These are phyloP conservation scores for Coemansia sp. DNA, from an alignment of 192 early-diverging fungal species.

Conservation along the genomic window DNA sequence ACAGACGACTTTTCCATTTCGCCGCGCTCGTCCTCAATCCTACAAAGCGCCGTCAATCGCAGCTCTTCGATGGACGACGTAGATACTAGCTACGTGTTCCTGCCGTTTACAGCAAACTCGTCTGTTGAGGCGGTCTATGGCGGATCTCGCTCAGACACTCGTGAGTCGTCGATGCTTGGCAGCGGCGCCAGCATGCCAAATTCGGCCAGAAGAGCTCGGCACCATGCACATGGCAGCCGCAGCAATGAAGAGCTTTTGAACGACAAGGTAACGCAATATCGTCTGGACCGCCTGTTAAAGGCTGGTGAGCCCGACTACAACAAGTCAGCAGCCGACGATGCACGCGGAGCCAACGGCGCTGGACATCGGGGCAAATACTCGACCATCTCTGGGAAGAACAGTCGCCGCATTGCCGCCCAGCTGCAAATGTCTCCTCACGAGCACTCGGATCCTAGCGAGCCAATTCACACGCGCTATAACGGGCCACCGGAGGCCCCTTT, in stretches of 20 bases:
- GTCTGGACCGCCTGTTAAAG: neutral
- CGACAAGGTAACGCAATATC: neutral
- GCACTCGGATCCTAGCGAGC: neutral
- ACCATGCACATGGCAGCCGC: neutral
- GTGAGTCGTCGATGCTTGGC: constrained; percentile 8
- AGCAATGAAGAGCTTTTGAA: neutral
- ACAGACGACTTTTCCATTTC: neutral
- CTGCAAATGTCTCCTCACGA: neutral
- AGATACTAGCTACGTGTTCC: constrained; percentile 13
- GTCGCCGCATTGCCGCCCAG: constrained; percentile 3
- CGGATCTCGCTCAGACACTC: constrained; percentile 34
- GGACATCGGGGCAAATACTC: constrained; percentile 3
- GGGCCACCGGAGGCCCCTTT: neutral
- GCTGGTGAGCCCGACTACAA: neutral
- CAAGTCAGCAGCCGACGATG: neutral
- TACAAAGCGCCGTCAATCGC: neutral
- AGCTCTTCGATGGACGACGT: neutral
- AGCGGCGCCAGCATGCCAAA: neutral
- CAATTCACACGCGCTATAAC: neutral
- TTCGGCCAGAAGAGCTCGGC: neutral
- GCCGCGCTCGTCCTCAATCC: constrained; percentile 1
- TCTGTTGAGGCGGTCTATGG: constrained; percentile 51
- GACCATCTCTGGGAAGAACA: constrained; percentile 12
- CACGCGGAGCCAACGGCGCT: neutral
- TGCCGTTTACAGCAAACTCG: constrained; percentile 29